Base-by-base conservation (phyloP, 495 filamentous ascomycete genomes). In the Xylaria cubensis region DNA sequence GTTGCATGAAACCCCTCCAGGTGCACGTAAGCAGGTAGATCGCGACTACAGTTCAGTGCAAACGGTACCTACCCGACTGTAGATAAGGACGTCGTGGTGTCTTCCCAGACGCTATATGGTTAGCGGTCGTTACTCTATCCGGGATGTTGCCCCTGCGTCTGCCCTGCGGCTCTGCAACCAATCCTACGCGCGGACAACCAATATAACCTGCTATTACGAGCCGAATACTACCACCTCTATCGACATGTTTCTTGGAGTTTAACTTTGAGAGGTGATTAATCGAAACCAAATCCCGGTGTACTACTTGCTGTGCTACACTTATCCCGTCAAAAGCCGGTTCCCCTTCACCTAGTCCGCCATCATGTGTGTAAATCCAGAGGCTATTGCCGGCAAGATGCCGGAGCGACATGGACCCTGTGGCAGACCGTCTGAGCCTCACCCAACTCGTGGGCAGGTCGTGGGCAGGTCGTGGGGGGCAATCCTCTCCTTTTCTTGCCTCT, bases 111-210 rank as follows among this genome's bases (percentile, higher is more conserved):
- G 8, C 55, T 53, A 5, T n/a, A 53, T 24, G 7, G 50, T 10
- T 4, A n/a, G 42, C 15, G 41, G 41, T 48, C 19, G 61, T 19
- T 42, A 24, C 59, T 42, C 36, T 62, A 62, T 24, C 36, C 21
- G 58, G 10, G 29, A 64, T 46, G 15, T 13, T 53, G 64, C 44
- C 64, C 64, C 64, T 67, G 64, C 64, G 41, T 67, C 64, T 50
- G 50, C 50, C n/a, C 65, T 67, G 65, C 17, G 65, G 65, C 65
- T 67, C 65, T 67, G 65, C 64, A 67, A 42, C 46, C 65, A 67
- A 67, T 67, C 44, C 64, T 34, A 44, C 65, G 50, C 21, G 50
- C 10, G 12, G 12, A 44, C 50, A 56, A 21, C 55, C 51, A 15
- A 36, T 13, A 36, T 36, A 59, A 29, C 29, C 34, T 29, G 26